Evolutionary conservation across 2,329 filamentous ascomycete genomes (phyloP), one percentile per base, ranked within the genome.

Genomic region (Arthrocladium fulminans): DNA sequence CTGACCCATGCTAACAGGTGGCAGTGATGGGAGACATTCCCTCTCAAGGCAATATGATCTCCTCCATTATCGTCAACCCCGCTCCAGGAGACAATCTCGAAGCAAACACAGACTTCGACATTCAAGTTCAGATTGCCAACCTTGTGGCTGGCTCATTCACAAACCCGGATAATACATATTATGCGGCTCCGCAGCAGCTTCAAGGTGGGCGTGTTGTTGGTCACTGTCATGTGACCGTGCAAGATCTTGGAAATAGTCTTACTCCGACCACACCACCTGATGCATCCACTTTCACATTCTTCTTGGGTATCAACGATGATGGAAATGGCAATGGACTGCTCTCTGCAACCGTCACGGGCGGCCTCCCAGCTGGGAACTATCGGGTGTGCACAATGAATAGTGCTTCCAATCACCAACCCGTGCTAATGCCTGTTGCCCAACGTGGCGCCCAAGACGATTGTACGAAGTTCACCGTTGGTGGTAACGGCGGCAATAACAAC

Each of bases 371-470:
- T 2, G 79, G 80, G 29, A 79, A 76, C 67, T 84, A 83, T 67
- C 77, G 80, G 57, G 65, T 81, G 52, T 84, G 80, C 71, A 78
- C 75, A 58, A 80, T 84, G 75, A 71, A 73, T 23, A 66, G 73
- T 51, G 67, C 80, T n/a, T 68, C 77, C 56, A 84, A 83, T 69
- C 80, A 84, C 60, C 75, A 78, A 61, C 75, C 74, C 12, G 76
- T 79, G 2, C 57, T 75, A 20, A 80, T 80, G 76, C 76, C 76
- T 23, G 57, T 59, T 52, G 80, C 80, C 48, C 80, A 83, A 66
- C 76, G 80, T 63, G 80, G 80, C 64, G 71, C 76, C 39, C 79
- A 83, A 61, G 80, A 84, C 57, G 80, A 83, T 61, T 83, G 80
- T 61, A 67, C 73, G 44, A 77, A 77, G 59, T 78, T 82, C 59